Evolutionary conservation across 805 yeast genomes (phyloP).

Genomic region (Yamadazyma paraphyllophila): DNA sequence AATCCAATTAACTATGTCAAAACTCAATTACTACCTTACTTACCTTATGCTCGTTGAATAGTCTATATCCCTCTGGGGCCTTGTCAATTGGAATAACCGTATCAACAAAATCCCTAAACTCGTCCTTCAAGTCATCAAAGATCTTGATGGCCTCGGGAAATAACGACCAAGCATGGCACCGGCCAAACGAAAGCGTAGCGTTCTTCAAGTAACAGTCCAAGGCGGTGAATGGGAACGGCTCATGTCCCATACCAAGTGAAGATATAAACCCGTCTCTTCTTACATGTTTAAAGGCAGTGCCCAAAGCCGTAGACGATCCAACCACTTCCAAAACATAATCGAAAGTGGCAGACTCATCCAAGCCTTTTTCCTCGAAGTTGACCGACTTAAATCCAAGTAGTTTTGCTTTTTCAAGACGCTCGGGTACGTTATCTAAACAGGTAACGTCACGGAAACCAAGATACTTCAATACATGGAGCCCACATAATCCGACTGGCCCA

Average conservation of each 20-base stretch:
- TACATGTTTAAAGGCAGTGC: slow-evolving; percentile 50
- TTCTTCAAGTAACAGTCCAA: slow-evolving; percentile 58
- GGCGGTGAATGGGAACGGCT: slow-evolving; percentile 53
- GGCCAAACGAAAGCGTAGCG: slow-evolving; percentile 56
- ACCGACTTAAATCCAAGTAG: slow-evolving; percentile 46
- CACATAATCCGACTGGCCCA: slow-evolving; percentile 62
- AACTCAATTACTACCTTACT: slow-evolving; percentile 52
- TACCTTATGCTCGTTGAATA: slow-evolving; percentile 53
- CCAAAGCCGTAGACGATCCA: slow-evolving; percentile 52
- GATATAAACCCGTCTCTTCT: slow-evolving; percentile 58
- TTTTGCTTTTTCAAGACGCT: slow-evolving; percentile 44
- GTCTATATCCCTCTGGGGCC: slow-evolving; percentile 45
- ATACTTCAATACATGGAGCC: slow-evolving; percentile 43
- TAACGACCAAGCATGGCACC: slow-evolving; percentile 61
- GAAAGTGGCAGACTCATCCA: slow-evolving; percentile 30
- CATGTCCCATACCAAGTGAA: slow-evolving; percentile 62
- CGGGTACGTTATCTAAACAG: slow-evolving; percentile 49
- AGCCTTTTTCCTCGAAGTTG: slow-evolving; percentile 39
- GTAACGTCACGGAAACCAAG: slow-evolving; percentile 45
- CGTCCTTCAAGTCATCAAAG: slow-evolving; percentile 42
- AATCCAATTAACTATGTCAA: no score
- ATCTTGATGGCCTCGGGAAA: slow-evolving; percentile 51
- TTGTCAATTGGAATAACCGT: slow-evolving; percentile 43
- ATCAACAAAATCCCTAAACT: slow-evolving; percentile 54
- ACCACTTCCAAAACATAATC: slow-evolving; percentile 63